Evolutionary conservation across 208 protist genomes (phyloP), one percentile per base, ranked within the genome.

Genomic region (Leishmania tropica): DNA sequence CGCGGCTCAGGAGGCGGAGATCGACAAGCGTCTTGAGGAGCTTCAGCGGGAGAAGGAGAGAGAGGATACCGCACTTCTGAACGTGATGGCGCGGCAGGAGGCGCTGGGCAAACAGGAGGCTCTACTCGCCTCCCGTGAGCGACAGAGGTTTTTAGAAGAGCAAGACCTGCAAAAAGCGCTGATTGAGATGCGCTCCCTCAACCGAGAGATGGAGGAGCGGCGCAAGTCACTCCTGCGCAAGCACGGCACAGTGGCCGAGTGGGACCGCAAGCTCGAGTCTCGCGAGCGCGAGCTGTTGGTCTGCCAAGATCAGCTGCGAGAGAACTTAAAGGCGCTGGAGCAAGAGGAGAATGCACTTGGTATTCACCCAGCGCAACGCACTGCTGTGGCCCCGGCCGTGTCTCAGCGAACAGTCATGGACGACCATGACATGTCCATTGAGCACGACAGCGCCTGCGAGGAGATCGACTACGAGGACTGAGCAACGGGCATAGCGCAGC

Each of bases 371-470:
- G 53, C 78, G 48, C 78, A 82, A 21, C 70, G 76, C 24, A 81
- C 76, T 35, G 80, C 78, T 21, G 84, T 94, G 35, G 83, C 82
- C 0, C 90, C 91, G 1, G 80, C 87, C 40, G 89, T 97, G 31
- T 97, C 95, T 8, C 93, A 94, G 78, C 87, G 93, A 1, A 91
- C 89, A 11, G 87, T 97, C 13, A 96, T 97, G 95, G 95, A 97
- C 78, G 93, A 97, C 70, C 80, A 96, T 73, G 92, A 96, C 81
- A 97, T 97, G 95, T 90, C 88, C 48, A 97, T 97, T 78, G 88
- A 95, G n/a, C 89, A 91, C 54, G 95, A 97, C 75, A 87, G 83
- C 35, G 85, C 90, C 31, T 88, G 90, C 42, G 95, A 96, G 60
- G 94, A 97, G 64, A 96, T 97, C 67, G 90, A 97, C 67, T 75